Base-by-base conservation (phyloP, 257 asterid species). In the Nicotiana undulata region DNA sequence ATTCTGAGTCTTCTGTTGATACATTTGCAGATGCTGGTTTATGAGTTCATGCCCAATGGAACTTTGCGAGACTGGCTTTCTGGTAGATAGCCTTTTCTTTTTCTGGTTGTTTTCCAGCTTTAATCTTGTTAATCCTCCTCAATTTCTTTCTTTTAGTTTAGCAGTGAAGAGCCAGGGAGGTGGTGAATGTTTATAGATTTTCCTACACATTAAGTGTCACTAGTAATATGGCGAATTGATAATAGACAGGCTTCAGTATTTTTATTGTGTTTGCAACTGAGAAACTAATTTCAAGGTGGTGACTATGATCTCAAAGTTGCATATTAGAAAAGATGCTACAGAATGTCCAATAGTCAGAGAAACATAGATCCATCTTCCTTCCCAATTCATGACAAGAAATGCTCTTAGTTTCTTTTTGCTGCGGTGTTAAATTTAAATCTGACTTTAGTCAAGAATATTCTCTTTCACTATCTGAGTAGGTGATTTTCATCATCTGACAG, bases 41-140 rank as follows among this genome's bases (percentile, higher is more conserved):
- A 94, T 63, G 97, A 94, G 84, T 94, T 88, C 81, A 91, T 94
- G 97, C 90, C 94, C 26, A 92, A 90, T 85, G 97, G 98, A 59
- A 87, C 97, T 29, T 79, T 94, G 61, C 94, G 90, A 29, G 97
- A 94, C 87, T 90, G 92, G 85, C 91, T 94, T 66, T 89, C 96
- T 76, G 97, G 98, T 93, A 85, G 56, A 79, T 44, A n/a, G 82
- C 79, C 17, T 3, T 46, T 49, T 20, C 53, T 2, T 46, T 49
- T 20, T 52, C 26, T 31, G 55, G 67, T 18, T 12, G 63, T 24
- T 26, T 60, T 75, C 10, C 64, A 37, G 55, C 9, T 76, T 60
- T 55, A 37, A 46, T 46, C 22, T 31, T 65, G 26, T 28, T 59
- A 31, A 53, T 79, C 81, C 20, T 51, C 60, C 37, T 52, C 40